Evolutionary conservation across 1,139 yeast species (phyloP).

Genomic region (Lodderomyces metapsilosis): DNA sequence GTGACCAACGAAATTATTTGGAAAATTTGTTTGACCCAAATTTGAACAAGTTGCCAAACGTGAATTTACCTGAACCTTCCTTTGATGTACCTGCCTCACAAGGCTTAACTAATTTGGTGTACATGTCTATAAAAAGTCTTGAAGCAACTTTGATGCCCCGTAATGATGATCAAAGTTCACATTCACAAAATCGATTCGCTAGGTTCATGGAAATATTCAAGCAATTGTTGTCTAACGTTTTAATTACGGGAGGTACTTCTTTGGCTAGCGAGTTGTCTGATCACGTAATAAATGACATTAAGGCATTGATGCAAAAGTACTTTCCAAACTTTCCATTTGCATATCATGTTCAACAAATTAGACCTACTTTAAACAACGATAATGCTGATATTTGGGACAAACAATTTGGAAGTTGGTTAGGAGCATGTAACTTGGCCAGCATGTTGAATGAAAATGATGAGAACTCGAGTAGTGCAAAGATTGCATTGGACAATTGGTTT

Average conservation of each 20-base stretch:
- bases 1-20: slow-evolving; percentile 42
- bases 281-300: slow-evolving; percentile 58
- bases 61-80: slow-evolving; percentile 36
- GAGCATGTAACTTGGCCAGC: slow-evolving; percentile 62
- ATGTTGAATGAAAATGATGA: slow-evolving; percentile 44
- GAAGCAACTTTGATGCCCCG: slow-evolving; percentile 31
- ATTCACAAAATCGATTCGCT: slow-evolving; percentile 28
- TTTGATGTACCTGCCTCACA: slow-evolving; percentile 39
- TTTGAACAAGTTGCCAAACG: slow-evolving; percentile 31
- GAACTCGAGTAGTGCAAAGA: slow-evolving; percentile 37
- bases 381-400: slow-evolving; percentile 51
- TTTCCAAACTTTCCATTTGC: slow-evolving; percentile 49
- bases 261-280: slow-evolving; percentile 60
- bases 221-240: slow-evolving; percentile 52
- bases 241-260: slow-evolving; percentile 67
- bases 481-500: slow-evolving; percentile 54
- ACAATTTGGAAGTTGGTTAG: slow-evolving; percentile 61
- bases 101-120: slow-evolving; percentile 41
- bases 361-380: slow-evolving; percentile 14
- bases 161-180: slow-evolving; percentile 16
- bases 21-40: slow-evolving; percentile 60
- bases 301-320: slow-evolving; percentile 41
- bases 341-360: slow-evolving; percentile 19
- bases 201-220: slow-evolving; percentile 43
- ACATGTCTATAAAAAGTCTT: slow-evolving; percentile 36